A percentile compares a stretch with the other conserved stretches of the same genome.
Evolutionary conservation across 2,329 filamentous ascomycete genomes (phyloP).

Genomic region (Xylaria polymorpha): DNA sequence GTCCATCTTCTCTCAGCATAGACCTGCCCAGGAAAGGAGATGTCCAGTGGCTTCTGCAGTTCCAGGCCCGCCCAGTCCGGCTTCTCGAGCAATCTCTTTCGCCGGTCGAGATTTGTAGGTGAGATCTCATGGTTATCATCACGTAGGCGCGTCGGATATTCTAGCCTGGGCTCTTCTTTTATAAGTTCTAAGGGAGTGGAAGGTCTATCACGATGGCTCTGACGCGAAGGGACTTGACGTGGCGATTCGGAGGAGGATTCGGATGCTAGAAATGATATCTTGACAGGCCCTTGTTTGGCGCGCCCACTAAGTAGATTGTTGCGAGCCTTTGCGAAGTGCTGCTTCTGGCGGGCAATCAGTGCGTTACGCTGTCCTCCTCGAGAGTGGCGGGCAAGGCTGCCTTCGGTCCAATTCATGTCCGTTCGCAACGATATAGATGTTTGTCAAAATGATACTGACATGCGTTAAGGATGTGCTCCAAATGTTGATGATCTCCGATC

Average conservation of each 20-base stretch:
- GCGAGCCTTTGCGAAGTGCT: constrained; percentile 60
- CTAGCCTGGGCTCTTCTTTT: constrained; percentile 35
- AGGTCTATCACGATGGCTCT: constrained; percentile 26
- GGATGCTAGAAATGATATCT: constrained; percentile 47
- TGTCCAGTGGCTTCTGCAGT: constrained; percentile 50
- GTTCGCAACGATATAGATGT: constrained; percentile 34
- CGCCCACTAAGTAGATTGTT: constrained; percentile 48
- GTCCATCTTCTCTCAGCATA: constrained; percentile 44
- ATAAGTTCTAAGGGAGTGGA: constrained; percentile 38
- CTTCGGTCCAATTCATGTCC: constrained; percentile 64
- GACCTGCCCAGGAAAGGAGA: constrained; percentile 45
- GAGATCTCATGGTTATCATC: constrained; percentile 7
- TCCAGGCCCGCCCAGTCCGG: constrained; percentile 52
- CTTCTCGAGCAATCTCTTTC: constrained; percentile 48
- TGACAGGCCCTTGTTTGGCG: constrained; percentile 49
- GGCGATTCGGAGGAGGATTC: constrained; percentile 20
- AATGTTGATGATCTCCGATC: background rate
- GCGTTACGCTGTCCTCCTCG: constrained; percentile 52
- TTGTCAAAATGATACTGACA: constrained; percentile 28
- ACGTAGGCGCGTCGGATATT: constrained; percentile 13
- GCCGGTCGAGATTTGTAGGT: constrained; percentile 44
- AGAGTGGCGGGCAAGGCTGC: constrained; percentile 57
- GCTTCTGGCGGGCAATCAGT: constrained; percentile 56
- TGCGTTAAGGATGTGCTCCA: background rate
- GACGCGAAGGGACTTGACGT: constrained; percentile 15